Conservation (phyloP, 257 asterid species). For the Marsdenia floribunda region DNA sequence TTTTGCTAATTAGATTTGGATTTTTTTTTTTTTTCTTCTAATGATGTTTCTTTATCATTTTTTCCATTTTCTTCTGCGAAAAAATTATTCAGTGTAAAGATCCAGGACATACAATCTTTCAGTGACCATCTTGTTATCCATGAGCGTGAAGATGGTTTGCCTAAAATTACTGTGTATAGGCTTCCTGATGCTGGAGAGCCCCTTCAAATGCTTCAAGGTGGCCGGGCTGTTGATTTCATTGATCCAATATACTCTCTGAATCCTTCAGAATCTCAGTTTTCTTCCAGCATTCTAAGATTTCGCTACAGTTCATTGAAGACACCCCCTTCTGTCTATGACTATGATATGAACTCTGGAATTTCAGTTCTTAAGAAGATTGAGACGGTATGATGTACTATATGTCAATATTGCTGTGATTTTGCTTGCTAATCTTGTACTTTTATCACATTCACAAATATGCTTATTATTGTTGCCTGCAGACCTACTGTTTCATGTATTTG, state of each 20-base stretch:
- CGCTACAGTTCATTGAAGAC: constrained; percentile 75
- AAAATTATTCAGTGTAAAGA: constrained; percentile 58
- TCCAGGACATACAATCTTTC: constrained; percentile 73
- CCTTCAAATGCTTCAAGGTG: constrained; percentile 56
- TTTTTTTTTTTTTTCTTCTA: background rate
- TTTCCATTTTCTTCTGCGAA: background rate
- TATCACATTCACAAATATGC: background rate
- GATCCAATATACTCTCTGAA: constrained; percentile 76
- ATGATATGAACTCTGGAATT: constrained; percentile 78
- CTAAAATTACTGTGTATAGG: constrained; percentile 49
- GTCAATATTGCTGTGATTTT: constrained; percentile 2
- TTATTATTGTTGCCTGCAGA: background rate
- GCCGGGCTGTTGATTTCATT: constrained; percentile 57
- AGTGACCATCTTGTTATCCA: constrained; percentile 67
- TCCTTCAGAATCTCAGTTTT: constrained; percentile 58
- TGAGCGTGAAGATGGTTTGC: constrained; percentile 84
- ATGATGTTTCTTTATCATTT: background rate
- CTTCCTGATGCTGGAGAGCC: constrained; percentile 82
- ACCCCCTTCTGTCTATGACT: constrained; percentile 82
- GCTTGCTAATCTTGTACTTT: background rate
- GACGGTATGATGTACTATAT: constrained; percentile 40
- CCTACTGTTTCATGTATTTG: background rate
- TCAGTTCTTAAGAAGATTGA: constrained; percentile 86
- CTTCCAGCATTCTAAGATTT: constrained; percentile 73
- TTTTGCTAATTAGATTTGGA: background rate